Percentiles rank a stretch among this genome's conserved stretches.
Evolutionary conservation across 257 asterid genomes (phyloP).

Genomic region (Lycium barbarum): DNA sequence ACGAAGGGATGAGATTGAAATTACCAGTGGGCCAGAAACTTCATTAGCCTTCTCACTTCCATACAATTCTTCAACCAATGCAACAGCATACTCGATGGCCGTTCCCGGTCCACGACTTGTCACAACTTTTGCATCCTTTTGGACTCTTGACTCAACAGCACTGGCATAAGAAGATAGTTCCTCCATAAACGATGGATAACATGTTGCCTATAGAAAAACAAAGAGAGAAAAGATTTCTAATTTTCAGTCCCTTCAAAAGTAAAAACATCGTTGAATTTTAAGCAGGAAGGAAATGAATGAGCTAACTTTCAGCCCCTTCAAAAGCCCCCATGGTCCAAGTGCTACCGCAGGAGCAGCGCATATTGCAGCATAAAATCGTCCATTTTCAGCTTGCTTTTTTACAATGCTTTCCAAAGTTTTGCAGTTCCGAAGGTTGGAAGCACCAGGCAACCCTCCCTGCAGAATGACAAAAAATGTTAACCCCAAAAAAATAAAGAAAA

Average conservation of each 20-base stretch:
- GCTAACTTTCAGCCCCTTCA: constrained; percentile 80
- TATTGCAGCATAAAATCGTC: constrained; percentile 77
- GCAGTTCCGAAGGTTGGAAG: constrained; percentile 79
- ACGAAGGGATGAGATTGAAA: neutral
- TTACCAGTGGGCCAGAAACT: constrained; percentile 85
- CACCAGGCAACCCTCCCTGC: constrained; percentile 96
- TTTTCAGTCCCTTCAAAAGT: constrained; percentile 4
- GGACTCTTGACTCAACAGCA: constrained; percentile 86
- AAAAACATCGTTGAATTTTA: neutral
- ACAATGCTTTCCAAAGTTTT: constrained; percentile 72
- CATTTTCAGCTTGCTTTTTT: constrained; percentile 73
- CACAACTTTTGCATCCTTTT: constrained; percentile 80
- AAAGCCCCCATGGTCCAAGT: constrained; percentile 90
- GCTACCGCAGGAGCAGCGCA: constrained; percentile 98
- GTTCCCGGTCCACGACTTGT: constrained; percentile 99
- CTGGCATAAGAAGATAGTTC: constrained; percentile 66
- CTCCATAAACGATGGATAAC: constrained; percentile 91
- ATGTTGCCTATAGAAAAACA: constrained; percentile 71
- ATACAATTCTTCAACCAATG: constrained; percentile 74
- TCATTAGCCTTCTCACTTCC: constrained; percentile 88
- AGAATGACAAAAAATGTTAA: neutral
- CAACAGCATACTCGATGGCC: constrained; percentile 80
- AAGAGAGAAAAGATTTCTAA: constrained; percentile 3
- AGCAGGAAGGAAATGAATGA: neutral
- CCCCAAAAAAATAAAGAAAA: neutral